Percentiles rank a stretch among this genome's conserved stretches.
phyloP scores from a whole-genome alignment of 306 rosid species.

The Corylus heterophylla region DNA sequence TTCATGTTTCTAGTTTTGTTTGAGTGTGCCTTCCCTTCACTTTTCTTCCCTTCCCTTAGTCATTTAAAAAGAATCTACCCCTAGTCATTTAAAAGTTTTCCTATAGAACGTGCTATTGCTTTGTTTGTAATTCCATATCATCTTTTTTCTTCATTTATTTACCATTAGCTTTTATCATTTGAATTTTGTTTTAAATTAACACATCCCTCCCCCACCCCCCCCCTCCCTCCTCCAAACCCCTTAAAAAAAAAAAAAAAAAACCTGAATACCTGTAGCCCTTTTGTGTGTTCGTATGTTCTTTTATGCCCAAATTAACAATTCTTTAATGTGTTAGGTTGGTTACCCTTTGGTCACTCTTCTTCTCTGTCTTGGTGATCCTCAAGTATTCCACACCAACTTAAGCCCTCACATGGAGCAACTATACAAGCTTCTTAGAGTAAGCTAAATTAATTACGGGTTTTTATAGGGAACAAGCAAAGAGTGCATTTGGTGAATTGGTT shows the following conservation, averaged over 20 bases:
- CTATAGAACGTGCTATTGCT: not conserved
- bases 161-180: not conserved
- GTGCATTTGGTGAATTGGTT: conserved; percentile 1
- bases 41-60: not conserved
- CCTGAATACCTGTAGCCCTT: not conserved
- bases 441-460: conserved; percentile 24
- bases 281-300: conserved; percentile 6
- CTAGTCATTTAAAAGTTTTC: not conserved
- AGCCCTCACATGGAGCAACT: conserved; percentile 99
- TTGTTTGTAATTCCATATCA: not conserved
- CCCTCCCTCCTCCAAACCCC: not conserved
- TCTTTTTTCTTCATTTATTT: not conserved
- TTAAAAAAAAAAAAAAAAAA: not conserved
- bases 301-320: conserved; percentile 2
- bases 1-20: not conserved
- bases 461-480: not conserved
- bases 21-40: not conserved
- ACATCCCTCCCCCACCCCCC: not conserved
- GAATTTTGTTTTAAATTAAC: not conserved
- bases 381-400: conserved; percentile 73
- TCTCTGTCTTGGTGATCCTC: conserved; percentile 97
- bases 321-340: conserved; percentile 64
- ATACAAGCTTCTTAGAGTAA: conserved; percentile 91
- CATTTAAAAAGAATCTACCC: not conserved
- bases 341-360: conserved; percentile 96